Evolutionary conservation across 2,329 filamentous ascomycete genomes (phyloP).

Genomic region (Exserohilum turcica): DNA sequence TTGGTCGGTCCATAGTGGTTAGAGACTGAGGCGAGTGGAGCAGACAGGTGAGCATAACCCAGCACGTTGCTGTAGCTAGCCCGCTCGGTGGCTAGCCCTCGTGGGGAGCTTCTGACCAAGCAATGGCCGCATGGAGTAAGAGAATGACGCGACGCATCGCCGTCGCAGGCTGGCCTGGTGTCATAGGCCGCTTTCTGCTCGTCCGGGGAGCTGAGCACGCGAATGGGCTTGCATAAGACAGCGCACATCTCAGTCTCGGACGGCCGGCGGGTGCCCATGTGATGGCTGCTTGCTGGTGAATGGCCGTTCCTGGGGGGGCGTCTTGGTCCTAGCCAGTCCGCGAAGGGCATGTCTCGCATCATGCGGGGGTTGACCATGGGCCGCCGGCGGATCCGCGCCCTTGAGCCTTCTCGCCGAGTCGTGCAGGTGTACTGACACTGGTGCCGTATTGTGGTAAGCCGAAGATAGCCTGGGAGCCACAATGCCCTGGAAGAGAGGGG

Average conservation of each 20-base stretch:
- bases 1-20: slow-evolving; percentile 20
- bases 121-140: slow-evolving; percentile 23
- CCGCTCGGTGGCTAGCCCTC: slow-evolving; percentile 28
- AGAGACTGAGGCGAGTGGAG: slow-evolving; percentile 26
- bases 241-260: slow-evolving; percentile 8
- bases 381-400: slow-evolving; percentile 19
- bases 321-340: slow-evolving; percentile 29
- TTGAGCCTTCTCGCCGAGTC: too few species aligned
- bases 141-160: slow-evolving; percentile 25
- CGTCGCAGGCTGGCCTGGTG: slow-evolving; percentile 10
- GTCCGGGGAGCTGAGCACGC: slow-evolving; percentile 5
- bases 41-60: slow-evolving; percentile 18
- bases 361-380: slow-evolving; percentile 25
- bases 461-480: slow-evolving; percentile 33
- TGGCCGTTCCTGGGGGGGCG: slow-evolving; percentile 16
- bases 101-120: slow-evolving; percentile 30
- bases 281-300: slow-evolving; percentile 20
- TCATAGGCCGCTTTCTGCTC: slow-evolving; percentile 19
- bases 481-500: slow-evolving; percentile 3
- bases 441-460: slow-evolving; percentile 30
- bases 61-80: slow-evolving; percentile 32
- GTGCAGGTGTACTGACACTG: too few species aligned
- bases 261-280: slow-evolving; percentile 17
- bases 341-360: slow-evolving; percentile 27
- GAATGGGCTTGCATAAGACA: slow-evolving; percentile 20